Base-by-base conservation (phyloP, 164 flowering plant genomes). In the Liquidambar formosana region DNA sequence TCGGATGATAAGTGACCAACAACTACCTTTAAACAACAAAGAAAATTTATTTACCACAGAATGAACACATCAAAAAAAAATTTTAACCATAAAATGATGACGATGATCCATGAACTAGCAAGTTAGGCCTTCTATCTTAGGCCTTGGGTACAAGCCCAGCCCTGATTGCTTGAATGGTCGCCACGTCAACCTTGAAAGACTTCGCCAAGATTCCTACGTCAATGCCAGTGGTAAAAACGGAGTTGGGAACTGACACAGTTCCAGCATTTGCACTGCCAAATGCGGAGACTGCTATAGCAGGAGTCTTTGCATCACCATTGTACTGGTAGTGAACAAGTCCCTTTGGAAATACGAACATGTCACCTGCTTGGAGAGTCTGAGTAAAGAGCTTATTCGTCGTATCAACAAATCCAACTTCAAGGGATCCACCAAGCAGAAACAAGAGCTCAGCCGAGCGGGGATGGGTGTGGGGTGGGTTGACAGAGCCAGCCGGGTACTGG, bases 301-400 rank as follows among this genome's bases (percentile, higher is more conserved):
- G 62, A 43, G 1, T 25, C 4, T 12, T 27, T 13, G 62, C 22
- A 58, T 58, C 62, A 23, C 41, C 62, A 58, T 58, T 58, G 62
- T 23, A 58, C 43, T 58, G 62, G 38, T 26, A 58, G 38, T 58
- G 62, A 12, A 58, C 62, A 23, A 58, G 62, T 33, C 62, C 43
- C 38, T 58, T 58, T 15, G 62, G 62, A 19, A 58, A 58, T 2
- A 58, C 38, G 12, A 58, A 58, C 1, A 19, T 10, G 43, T 58
- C 62, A 13, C 62, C 62, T 15, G 38, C 19, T 16, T 58, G 62
- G 18, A 58, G 62, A 26, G 62, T 8, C 18, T 27, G 62, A 58
- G 43, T 58, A 43, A 26, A 27, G 18, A 58, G 62, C 38, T 33
- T 33, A 6, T 33, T 33, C 2, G 41, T 33, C 6, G 41, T 33